Conservation (phyloP, 371 early-diverging fungal genomes). For the Mucor indicus region DNA sequence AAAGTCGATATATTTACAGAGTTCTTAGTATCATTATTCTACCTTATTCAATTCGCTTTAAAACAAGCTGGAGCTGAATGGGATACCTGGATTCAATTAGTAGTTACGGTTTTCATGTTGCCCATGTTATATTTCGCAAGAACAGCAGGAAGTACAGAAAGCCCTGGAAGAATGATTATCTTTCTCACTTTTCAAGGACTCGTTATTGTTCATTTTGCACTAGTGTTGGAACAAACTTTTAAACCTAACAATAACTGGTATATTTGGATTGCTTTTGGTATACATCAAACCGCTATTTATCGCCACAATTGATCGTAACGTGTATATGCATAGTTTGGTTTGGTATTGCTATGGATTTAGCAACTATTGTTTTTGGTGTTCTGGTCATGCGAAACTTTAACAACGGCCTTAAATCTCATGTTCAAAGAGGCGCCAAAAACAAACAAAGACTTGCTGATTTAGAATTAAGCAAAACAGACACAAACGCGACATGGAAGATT, state of each 20-base stretch:
- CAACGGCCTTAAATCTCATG: slow-evolving; percentile 32
- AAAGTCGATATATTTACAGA: slow-evolving; percentile 46
- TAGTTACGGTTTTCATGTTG: slow-evolving; percentile 36
- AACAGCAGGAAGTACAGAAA: slow-evolving; percentile 43
- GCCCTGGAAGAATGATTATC: slow-evolving; percentile 32
- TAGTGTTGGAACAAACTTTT: slow-evolving; percentile 39
- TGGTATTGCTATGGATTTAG: slow-evolving; percentile 25
- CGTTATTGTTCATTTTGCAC: slow-evolving; percentile 34
- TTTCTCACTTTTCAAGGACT: slow-evolving; percentile 39
- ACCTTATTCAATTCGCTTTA: slow-evolving; percentile 38
- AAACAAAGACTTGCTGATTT: slow-evolving; percentile 27
- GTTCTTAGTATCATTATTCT: slow-evolving; percentile 43
- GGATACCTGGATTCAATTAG: slow-evolving; percentile 34
- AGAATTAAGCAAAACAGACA: slow-evolving; percentile 34
- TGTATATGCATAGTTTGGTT: slow-evolving; percentile 19
- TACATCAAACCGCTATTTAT: not conserved
- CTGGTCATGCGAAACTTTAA: slow-evolving; percentile 45
- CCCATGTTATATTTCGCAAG: slow-evolving; percentile 47
- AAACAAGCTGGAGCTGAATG: slow-evolving; percentile 24
- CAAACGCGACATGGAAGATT: slow-evolving; percentile 35
- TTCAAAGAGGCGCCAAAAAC: slow-evolving; percentile 27
- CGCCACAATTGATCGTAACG: too few species aligned
- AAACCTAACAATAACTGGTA: slow-evolving; percentile 46
- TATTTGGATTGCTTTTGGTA: slow-evolving; percentile 46
- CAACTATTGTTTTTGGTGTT: slow-evolving; percentile 25